Percentiles rank a stretch among this genome's conserved stretches.
Conservation (phyloP, 148 eudicot genomes). For the Silene conica region DNA sequence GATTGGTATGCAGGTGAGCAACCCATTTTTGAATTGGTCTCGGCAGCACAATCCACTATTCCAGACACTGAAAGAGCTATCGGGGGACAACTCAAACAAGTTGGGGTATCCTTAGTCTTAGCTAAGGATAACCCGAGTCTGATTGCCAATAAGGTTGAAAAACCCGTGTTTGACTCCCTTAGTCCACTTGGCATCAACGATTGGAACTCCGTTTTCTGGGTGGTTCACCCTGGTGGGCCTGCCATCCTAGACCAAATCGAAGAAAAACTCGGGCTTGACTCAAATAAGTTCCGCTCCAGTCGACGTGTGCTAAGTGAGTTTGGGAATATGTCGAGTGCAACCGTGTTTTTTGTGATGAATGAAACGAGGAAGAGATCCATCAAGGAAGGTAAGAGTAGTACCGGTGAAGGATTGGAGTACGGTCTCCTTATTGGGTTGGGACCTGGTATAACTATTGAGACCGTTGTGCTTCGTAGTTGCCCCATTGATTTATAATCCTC, state of each 20-base stretch:
- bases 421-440: conserved; percentile 5
- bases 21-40: neutral
- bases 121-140: neutral
- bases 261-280: conserved; percentile 7
- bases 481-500: neutral
- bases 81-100: neutral
- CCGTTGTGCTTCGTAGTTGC: conserved; percentile 6
- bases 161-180: conserved; percentile 2
- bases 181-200: conserved; percentile 2
- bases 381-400: conserved; percentile 12
- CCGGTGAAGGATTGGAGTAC: conserved; percentile 23
- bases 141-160: conserved; percentile 9
- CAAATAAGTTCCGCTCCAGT: neutral
- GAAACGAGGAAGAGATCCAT: conserved; percentile 17
- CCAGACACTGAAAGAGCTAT: neutral
- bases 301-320: conserved; percentile 7
- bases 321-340: conserved; percentile 7
- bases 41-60: neutral
- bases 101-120: neutral
- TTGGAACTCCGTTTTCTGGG: conserved; percentile 19
- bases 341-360: conserved; percentile 14
- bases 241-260: conserved; percentile 19
- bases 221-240: conserved; percentile 14
- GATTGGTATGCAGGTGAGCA: neutral
- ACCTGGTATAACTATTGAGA: conserved; percentile 14